Evolutionary conservation across 2,329 filamentous ascomycete species (phyloP).

Genomic region (Scedosporium apiospermum): DNA sequence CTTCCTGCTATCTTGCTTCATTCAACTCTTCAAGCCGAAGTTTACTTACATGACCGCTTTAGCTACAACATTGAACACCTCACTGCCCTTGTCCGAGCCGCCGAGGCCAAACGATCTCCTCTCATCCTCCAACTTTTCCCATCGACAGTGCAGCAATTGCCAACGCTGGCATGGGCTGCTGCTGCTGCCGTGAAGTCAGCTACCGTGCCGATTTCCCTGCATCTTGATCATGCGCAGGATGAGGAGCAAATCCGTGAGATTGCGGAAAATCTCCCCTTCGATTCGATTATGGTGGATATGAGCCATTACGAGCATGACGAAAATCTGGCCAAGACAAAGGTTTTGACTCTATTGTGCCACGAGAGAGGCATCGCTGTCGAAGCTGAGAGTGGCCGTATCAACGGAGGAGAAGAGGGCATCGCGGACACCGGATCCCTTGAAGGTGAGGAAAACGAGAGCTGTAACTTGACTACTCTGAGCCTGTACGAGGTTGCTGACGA

Average conservation of each 20-base stretch:
- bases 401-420: constrained; percentile 60
- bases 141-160: neutral
- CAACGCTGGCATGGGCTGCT: constrained; percentile 45
- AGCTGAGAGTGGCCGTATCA: constrained; percentile 59
- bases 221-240: constrained; percentile 59
- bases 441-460: constrained; percentile 20
- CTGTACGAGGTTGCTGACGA: too few species aligned
- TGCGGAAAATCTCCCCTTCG: constrained; percentile 48
- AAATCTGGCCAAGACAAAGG: constrained; percentile 53
- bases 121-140: constrained; percentile 64
- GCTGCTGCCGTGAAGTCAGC: constrained; percentile 46
- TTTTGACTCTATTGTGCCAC: constrained; percentile 53
- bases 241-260: constrained; percentile 48
- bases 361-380: constrained; percentile 55
- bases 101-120: constrained; percentile 55
- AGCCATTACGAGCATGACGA: constrained; percentile 61
- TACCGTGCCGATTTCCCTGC: constrained; percentile 48
- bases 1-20: too few species aligned
- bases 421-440: constrained; percentile 42
- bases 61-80: constrained; percentile 65
- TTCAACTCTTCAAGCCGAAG: too few species aligned
- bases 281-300: constrained; percentile 73
- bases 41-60: too few species aligned
- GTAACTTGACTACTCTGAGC: too few species aligned
- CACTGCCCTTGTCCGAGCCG: constrained; percentile 56